phyloP scores from a whole-genome alignment of 2,329 filamentous ascomycete species.

The Arthrobotrys sphaeroides region DNA sequence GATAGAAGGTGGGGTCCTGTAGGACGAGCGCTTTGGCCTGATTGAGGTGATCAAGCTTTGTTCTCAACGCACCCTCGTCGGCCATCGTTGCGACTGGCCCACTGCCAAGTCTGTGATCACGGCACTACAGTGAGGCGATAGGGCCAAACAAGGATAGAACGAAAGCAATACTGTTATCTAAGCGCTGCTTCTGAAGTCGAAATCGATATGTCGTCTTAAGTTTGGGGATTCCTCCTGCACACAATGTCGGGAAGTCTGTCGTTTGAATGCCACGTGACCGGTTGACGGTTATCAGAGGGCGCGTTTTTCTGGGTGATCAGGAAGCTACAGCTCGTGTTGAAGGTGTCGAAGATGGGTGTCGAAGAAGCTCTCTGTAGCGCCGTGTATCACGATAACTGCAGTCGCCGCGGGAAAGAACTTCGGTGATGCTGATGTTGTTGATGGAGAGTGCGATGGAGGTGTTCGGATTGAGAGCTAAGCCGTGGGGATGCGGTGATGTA shows the following conservation, averaged over 20 bases:
- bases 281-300: slow-evolving; percentile 10
- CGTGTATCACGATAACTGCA: not conserved
- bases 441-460: slow-evolving; percentile 13
- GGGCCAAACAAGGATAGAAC: slow-evolving; percentile 29
- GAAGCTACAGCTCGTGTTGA: not conserved
- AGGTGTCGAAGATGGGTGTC: not conserved
- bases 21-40: slow-evolving; percentile 90
- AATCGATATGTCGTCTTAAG: not conserved
- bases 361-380: not conserved
- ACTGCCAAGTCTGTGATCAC: slow-evolving; percentile 38
- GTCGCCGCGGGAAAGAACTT: not conserved
- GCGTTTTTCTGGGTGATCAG: slow-evolving; percentile 29
- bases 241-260: not conserved
- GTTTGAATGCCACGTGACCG: slow-evolving; percentile 35
- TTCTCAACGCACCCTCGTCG: slow-evolving; percentile 68
- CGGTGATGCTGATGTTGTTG: not conserved
- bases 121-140: slow-evolving; percentile 34
- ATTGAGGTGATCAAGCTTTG: slow-evolving; percentile 87
- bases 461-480: not conserved
- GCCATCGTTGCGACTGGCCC: slow-evolving; percentile 64
- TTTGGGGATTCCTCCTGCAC: not conserved
- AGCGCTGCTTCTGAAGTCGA: slow-evolving; percentile 1
- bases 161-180: slow-evolving; percentile 2
- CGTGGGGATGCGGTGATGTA: slow-evolving; percentile 17
- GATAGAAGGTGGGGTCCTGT: slow-evolving; percentile 85